Evolutionary conservation across 805 yeast genomes (phyloP).

Genomic region (Suhomyces xylopsoci): DNA sequence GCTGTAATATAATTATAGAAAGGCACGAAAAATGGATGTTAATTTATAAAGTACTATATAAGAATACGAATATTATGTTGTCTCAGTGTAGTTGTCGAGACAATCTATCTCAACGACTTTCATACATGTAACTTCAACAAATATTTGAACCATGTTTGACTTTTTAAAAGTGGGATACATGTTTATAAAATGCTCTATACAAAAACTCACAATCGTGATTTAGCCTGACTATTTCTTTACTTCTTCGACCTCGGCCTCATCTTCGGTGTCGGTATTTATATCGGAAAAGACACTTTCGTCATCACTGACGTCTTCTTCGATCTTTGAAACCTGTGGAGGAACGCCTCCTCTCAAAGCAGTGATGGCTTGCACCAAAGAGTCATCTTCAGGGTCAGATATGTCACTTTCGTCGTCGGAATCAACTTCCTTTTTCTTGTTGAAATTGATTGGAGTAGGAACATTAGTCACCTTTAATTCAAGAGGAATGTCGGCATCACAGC

Average conservation of each 20-base stretch:
- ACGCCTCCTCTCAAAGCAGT: constrained; percentile 65
- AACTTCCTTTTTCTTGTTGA: constrained; percentile 20
- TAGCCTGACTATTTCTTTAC: background rate
- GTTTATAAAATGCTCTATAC: background rate
- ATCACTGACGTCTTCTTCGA: constrained; percentile 35
- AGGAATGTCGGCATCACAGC: constrained; percentile 73
- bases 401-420: constrained; percentile 48
- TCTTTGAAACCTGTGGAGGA: constrained; percentile 15
- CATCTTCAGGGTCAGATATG: constrained; percentile 72
- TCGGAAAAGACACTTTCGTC: constrained; percentile 42
- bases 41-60: background rate
- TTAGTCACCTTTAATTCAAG: constrained; percentile 66
- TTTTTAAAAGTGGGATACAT: no score
- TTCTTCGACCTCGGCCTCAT: constrained; percentile 25
- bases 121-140: background rate
- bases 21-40: background rate
- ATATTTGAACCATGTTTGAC: no score
- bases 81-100: background rate
- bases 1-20: background rate
- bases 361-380: constrained; percentile 70
- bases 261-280: constrained; percentile 46
- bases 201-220: background rate
- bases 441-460: constrained; percentile 37
- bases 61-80: background rate
- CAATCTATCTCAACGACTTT: background rate